Evolutionary conservation across 768 basidiomycete species (phyloP).

Genomic region (Gloeostereum incarnatum): DNA sequence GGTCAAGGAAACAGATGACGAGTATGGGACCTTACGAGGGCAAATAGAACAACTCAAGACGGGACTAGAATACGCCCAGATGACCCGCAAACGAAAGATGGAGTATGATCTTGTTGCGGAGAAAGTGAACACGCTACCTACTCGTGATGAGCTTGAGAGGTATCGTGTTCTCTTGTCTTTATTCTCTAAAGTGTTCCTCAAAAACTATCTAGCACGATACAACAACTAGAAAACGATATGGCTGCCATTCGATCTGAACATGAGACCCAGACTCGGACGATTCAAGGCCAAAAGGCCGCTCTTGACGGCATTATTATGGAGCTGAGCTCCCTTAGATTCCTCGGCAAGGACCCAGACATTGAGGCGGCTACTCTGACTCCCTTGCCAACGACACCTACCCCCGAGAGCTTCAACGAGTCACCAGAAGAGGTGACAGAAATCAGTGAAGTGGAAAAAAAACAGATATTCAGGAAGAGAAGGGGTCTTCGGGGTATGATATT

Average conservation of each 20-base stretch:
- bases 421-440: slow-evolving; percentile 35
- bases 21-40: slow-evolving; percentile 53
- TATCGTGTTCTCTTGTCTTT: slow-evolving; percentile 27
- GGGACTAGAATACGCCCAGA: slow-evolving; percentile 70
- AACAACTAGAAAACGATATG: slow-evolving; percentile 70
- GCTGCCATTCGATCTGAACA: slow-evolving; percentile 64
- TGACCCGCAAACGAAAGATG: slow-evolving; percentile 67
- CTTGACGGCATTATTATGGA: slow-evolving; percentile 58
- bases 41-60: slow-evolving; percentile 77
- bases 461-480: slow-evolving; percentile 16
- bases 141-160: slow-evolving; percentile 69
- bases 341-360: slow-evolving; percentile 60
- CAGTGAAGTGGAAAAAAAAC: slow-evolving; percentile 25
- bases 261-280: slow-evolving; percentile 57
- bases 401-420: slow-evolving; percentile 21
- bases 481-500: slow-evolving; percentile 48
- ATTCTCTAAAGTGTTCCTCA: slow-evolving; percentile 4
- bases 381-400: slow-evolving; percentile 38
- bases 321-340: slow-evolving; percentile 48
- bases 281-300: slow-evolving; percentile 60
- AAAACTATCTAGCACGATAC: slow-evolving; percentile 42
- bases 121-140: slow-evolving; percentile 71
- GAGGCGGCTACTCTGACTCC: slow-evolving; percentile 32
- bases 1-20: slow-evolving; percentile 38
- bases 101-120: slow-evolving; percentile 83